These are phyloP conservation scores for Pleurotus djamor DNA, from an alignment of 768 basidiomycete species.

Conservation along the genomic window DNA sequence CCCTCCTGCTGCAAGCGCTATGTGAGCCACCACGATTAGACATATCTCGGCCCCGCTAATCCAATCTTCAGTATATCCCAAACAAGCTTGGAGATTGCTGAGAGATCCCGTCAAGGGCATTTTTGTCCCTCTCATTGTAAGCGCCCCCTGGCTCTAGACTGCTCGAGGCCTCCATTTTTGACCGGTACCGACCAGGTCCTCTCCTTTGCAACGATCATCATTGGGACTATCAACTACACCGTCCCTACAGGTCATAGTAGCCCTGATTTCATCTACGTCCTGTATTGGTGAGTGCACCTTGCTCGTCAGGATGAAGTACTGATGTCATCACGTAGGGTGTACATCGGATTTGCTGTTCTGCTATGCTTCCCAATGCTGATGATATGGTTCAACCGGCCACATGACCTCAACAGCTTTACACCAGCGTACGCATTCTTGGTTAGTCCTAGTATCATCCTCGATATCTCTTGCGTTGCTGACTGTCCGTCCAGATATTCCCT, in stretches of 20 bases:
- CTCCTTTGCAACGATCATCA: slow-evolving; percentile 49
- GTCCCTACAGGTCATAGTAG: slow-evolving; percentile 32
- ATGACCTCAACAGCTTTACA: slow-evolving; percentile 37
- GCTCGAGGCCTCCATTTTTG: background rate
- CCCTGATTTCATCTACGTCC: slow-evolving; percentile 31
- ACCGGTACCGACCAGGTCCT: slow-evolving; percentile 28
- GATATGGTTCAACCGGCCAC: slow-evolving; percentile 48
- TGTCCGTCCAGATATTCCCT: slow-evolving; percentile 21
- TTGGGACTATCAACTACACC: slow-evolving; percentile 45
- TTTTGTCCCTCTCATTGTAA: slow-evolving; percentile 33
- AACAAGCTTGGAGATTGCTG: slow-evolving; percentile 37
- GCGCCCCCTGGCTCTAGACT: background rate
- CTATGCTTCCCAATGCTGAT: slow-evolving; percentile 46
- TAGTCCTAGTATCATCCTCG: slow-evolving; percentile 9
- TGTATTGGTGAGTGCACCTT: slow-evolving; percentile 38
- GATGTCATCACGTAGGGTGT: slow-evolving; percentile 27
- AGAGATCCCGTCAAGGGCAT: slow-evolving; percentile 43
- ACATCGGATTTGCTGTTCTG: slow-evolving; percentile 31
- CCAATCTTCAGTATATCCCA: slow-evolving; percentile 36
- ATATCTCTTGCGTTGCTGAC: background rate
- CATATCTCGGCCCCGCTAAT: background rate
- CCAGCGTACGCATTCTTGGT: slow-evolving; percentile 35
- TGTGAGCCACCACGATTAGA: slow-evolving; percentile 21
- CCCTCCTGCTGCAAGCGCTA: slow-evolving; percentile 39
- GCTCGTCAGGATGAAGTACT: background rate